These are phyloP conservation scores for Rosa chinensis DNA, from an alignment of 306 rosid species.

Conservation along the genomic window DNA sequence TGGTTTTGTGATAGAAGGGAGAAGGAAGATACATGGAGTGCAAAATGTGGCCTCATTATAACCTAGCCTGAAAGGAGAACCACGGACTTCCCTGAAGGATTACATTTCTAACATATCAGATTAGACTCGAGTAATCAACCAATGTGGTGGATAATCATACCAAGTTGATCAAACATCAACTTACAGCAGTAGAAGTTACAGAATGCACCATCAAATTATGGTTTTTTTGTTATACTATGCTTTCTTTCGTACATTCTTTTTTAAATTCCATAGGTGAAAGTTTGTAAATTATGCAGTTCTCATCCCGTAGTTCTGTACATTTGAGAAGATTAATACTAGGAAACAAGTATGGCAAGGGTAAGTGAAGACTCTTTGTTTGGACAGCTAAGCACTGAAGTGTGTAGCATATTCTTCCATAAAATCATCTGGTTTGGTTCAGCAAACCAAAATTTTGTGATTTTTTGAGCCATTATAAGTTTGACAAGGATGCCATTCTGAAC, in stretches of 20 bases:
- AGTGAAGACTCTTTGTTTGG: too few species aligned
- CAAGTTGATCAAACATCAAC: not conserved
- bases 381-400: too few species aligned
- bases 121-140: not conserved
- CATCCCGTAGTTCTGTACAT: not conserved
- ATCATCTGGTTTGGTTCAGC: too few species aligned
- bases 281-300: not conserved
- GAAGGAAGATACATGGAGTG: not conserved
- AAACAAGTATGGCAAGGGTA: not conserved
- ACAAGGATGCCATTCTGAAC: too few species aligned
- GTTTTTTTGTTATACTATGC: not conserved
- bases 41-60: not conserved
- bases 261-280: not conserved
- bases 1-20: conserved; percentile 15
- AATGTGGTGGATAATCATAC: not conserved
- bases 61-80: not conserved
- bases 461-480: too few species aligned
- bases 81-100: not conserved
- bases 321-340: too few species aligned
- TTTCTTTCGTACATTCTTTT: not conserved
- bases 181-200: not conserved
- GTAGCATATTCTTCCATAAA: too few species aligned
- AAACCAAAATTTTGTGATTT: too few species aligned
- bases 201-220: not conserved
- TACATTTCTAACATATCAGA: not conserved